phyloP scores from a whole-genome alignment of 345 rosid species.

The Heritiera fomes region DNA sequence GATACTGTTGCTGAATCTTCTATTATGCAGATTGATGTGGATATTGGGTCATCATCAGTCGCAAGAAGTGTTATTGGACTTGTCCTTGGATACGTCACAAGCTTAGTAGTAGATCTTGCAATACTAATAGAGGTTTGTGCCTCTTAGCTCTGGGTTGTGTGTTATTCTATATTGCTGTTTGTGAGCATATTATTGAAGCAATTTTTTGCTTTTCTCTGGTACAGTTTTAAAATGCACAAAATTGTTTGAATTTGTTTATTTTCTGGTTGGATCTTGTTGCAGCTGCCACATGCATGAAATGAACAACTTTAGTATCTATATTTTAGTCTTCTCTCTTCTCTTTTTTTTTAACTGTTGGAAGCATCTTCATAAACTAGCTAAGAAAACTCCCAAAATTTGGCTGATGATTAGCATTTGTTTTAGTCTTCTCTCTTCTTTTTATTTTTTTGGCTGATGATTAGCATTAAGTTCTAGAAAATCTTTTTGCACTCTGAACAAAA shows the following conservation, averaged over 20 bases:
- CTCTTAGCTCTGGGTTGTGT: background rate
- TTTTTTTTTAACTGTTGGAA: background rate
- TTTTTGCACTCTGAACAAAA: background rate
- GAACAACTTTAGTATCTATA: background rate
- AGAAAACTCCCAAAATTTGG: background rate
- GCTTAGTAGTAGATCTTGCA: slow-evolving; percentile 92
- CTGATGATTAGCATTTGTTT: background rate
- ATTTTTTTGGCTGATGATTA: background rate
- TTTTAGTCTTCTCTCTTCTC: background rate
- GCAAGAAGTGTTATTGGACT: slow-evolving; percentile 90
- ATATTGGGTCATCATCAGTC: slow-evolving; percentile 99
- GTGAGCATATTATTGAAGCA: background rate
- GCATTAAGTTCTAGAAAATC: background rate
- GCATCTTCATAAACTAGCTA: background rate
- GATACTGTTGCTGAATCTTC: slow-evolving; percentile 4
- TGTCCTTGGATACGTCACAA: slow-evolving; percentile 95
- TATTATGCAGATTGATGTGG: slow-evolving; percentile 84
- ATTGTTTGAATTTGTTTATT: background rate
- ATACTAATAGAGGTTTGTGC: slow-evolving; percentile 84
- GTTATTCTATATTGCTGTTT: background rate
- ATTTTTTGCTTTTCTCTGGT: background rate
- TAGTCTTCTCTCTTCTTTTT: no score
- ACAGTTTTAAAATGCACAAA: background rate
- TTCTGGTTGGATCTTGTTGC: background rate
- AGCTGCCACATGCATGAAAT: background rate